A percentile compares a stretch with the other conserved stretches of the same genome.
Evolutionary conservation across 768 basidiomycete genomes (phyloP).

Genomic region (Pleurotus salmoneostramineus): DNA sequence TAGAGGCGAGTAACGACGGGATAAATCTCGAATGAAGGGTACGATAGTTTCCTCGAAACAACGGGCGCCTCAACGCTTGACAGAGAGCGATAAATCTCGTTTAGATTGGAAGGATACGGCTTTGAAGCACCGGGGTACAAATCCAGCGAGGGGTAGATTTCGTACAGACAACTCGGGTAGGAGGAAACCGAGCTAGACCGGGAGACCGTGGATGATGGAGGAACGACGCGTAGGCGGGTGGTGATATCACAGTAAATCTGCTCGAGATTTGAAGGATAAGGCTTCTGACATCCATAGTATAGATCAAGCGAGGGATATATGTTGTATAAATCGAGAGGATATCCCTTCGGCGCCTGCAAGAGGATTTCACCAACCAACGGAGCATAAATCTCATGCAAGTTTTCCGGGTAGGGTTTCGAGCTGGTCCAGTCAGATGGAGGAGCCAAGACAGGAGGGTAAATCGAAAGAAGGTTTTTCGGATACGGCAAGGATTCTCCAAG

Average conservation of each 20-base stretch:
- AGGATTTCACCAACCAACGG: not conserved
- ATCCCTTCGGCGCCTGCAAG: not conserved
- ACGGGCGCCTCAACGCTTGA: not conserved
- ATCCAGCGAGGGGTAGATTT: not conserved
- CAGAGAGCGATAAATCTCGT: not conserved
- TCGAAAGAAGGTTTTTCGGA: not conserved
- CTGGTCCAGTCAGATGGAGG: not conserved
- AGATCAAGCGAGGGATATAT: not conserved
- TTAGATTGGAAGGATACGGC: not conserved
- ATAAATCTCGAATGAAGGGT: not conserved
- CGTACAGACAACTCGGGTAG: not conserved
- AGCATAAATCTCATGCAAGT: not conserved
- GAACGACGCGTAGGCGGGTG: not conserved
- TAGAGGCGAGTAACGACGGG: not conserved
- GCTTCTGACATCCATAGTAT: not conserved
- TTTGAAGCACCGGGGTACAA: not conserved
- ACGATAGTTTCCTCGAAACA: not conserved
- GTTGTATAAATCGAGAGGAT: not conserved
- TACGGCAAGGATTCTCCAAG: not conserved
- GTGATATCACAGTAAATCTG: not conserved
- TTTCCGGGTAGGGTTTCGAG: not conserved
- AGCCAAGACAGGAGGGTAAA: not conserved
- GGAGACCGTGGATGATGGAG: not conserved
- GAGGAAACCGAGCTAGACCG: not conserved
- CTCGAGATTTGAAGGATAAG: not conserved